Percentiles rank a stretch among this genome's conserved stretches.
These are phyloP conservation scores for Pachysandra terminalis DNA, from an alignment of 164 flowering plant species.

Conservation along the genomic window DNA sequence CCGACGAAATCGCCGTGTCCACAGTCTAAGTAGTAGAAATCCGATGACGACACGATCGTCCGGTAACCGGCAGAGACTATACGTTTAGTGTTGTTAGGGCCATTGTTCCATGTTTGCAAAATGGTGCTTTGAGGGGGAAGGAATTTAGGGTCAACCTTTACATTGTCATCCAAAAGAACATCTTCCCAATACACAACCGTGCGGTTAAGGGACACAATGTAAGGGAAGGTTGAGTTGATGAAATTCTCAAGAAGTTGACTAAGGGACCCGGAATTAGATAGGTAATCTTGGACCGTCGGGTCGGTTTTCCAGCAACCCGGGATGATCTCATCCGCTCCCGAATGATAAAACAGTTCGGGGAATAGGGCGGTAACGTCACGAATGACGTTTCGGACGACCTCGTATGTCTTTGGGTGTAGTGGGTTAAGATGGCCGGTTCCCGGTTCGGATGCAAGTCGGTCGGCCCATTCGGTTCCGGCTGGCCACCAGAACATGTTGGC, in stretches of 20 bases:
- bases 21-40: constrained; percentile 87
- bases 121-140: constrained; percentile 59
- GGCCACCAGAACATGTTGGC: constrained; percentile 93
- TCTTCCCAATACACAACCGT: constrained; percentile 91
- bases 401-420: constrained; percentile 65
- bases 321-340: constrained; percentile 76
- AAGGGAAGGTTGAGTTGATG: constrained; percentile 61
- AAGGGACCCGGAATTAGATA: constrained; percentile 57
- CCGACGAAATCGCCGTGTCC: constrained; percentile 85
- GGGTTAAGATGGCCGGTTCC: constrained; percentile 97
- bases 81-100: constrained; percentile 66
- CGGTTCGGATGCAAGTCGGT: constrained; percentile 78
- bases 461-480: constrained; percentile 46
- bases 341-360: constrained; percentile 80
- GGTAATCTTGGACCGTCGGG: constrained; percentile 42
- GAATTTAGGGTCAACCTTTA: constrained; percentile 37
- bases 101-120: constrained; percentile 87
- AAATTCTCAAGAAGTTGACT: constrained; percentile 67
- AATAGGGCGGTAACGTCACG: constrained; percentile 51
- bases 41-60: constrained; percentile 73
- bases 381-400: constrained; percentile 57
- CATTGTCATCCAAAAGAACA: constrained; percentile 43
- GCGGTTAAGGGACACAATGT: constrained; percentile 55
- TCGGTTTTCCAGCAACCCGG: constrained; percentile 89
- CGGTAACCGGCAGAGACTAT: constrained; percentile 72